Evolutionary conservation across 352 stramenopile genomes (phyloP).

Genomic region (Labyrinthula sp.): DNA sequence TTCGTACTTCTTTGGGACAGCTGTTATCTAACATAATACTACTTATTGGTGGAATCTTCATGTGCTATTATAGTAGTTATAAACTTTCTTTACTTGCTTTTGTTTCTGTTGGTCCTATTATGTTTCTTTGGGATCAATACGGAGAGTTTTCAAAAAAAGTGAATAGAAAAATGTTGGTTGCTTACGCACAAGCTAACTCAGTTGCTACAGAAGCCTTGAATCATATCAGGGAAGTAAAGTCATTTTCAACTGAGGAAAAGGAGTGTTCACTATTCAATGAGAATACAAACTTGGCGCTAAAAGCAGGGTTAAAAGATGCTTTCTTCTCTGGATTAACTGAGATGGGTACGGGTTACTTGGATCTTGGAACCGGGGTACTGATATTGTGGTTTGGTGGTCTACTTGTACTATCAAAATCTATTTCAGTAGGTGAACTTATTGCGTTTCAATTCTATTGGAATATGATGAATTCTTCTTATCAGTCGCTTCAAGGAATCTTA

Average conservation of each 20-base stretch:
- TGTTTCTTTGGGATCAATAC: slow-evolving; percentile 38
- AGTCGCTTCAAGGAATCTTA: slow-evolving; percentile 65
- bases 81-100: slow-evolving; percentile 45
- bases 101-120: slow-evolving; percentile 41
- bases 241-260: slow-evolving; percentile 34
- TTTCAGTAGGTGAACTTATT: slow-evolving; percentile 62
- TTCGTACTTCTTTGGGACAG: slow-evolving; percentile 18
- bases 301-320: slow-evolving; percentile 37
- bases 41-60: slow-evolving; percentile 22
- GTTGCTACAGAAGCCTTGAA: slow-evolving; percentile 34
- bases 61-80: slow-evolving; percentile 41
- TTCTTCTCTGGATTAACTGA: slow-evolving; percentile 34
- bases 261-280: slow-evolving; percentile 24
- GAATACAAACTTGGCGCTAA: slow-evolving; percentile 33
- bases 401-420: slow-evolving; percentile 47
- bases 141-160: slow-evolving; percentile 29
- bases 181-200: slow-evolving; percentile 19
- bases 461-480: slow-evolving; percentile 62
- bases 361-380: slow-evolving; percentile 4
- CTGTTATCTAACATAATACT: slow-evolving; percentile 5
- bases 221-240: slow-evolving; percentile 35
- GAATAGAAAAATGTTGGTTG: slow-evolving; percentile 26
- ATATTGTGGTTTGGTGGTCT: slow-evolving; percentile 71
- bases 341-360: slow-evolving; percentile 8
- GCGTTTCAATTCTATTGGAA: slow-evolving; percentile 72